Evolutionary conservation across 192 early-diverging fungal genomes (phyloP), one percentile per base, ranked within the genome.

Genomic region (Chytriomyces hyalinus): DNA sequence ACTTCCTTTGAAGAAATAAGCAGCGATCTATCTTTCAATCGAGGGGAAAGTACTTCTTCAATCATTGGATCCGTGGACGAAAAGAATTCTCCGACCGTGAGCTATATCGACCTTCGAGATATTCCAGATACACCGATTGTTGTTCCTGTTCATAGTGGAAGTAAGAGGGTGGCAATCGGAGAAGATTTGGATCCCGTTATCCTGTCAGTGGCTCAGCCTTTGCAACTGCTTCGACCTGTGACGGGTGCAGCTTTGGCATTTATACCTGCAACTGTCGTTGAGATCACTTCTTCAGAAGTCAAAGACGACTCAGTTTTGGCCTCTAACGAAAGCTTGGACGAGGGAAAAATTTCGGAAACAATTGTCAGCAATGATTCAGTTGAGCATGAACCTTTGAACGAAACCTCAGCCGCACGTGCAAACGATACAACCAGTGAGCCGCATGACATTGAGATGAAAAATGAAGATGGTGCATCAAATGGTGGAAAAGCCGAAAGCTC

Each of bases 121-220:
- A 43, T 65, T 65, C 11, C 63, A 26, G 26, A 13, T 11, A 15
- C 36, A 3, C 17, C 13, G 69, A 15, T 60, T 1, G 8, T 13
- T 28, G 47, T 17, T 9, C 13, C 43, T 9, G 15, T 49, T 17
- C 10, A 13, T 17, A 17, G 17, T 51, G 46, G n/a, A n/a, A 8
- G 26, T 1, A 60, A 46, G 60, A n/a, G 61, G 44, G 59, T 62
- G 2, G 7, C 13, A 3, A 73, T 73, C n/a, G 71, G 71, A 6
- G 71, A 73, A 17, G 71, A 73, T 63, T 73, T 73, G 61, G 71
- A 73, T 61, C 60, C 71, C 15, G 51, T 44, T 26, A 13, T 48
- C n/a, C 48, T 73, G 59, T 3, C 71, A 13, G 71, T 73, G 8
- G 71, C 61, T 15, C 60, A 63, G 44, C 60, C 71, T 24, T 62